Evolutionary conservation across 306 rosid species (phyloP), one percentile per base, ranked within the genome.

Genomic region (barrel medic (Medicago truncatula)): DNA sequence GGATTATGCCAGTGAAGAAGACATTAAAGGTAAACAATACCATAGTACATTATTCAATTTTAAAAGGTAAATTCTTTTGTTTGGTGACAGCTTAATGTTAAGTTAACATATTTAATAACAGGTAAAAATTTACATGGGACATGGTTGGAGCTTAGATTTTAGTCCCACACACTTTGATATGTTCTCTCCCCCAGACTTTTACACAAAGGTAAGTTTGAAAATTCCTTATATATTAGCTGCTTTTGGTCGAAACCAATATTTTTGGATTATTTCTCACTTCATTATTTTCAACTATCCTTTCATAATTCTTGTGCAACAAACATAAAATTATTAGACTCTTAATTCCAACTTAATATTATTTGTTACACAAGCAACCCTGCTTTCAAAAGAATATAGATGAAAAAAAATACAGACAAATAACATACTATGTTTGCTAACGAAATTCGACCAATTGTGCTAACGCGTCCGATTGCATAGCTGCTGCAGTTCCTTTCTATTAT

Each of bases 141-240:
- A 52, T 44, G 88, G 88, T 4, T 85, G 88, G 88, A 85, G 59
- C 82, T 75, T 47, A 67, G 88, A 85, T 67, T 85, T 85, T 54
- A 82, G 82, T 72, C 88, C 82, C 13, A 85, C 88, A 61, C 82
- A 85, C 80, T 85, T 85, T 71, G 88, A 85, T 56, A 78, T 9
- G 50, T 92, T n/a, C 78, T 95, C 98, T 72, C 98, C 98, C 0
- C 98, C 98, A 38, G 98, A 95, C 73, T 95, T 95, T 78, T 95
- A 88, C 75, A 81, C 93, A 31, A 89, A 92, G 93, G 98, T 78
- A 67, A 66, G 83, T 71, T 61, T 7, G 5, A 73, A 65, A 57
- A 16, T 52, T 34, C 31, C 11, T 41, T 4, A 34, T 34, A 34
- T 34, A 5, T 34, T 34, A 34, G 38, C 38, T 34, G 38, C 38